Evolutionary conservation across 2,329 filamentous ascomycete species (phyloP).

Genomic region (Aspergillus pseudoviridinutans): DNA sequence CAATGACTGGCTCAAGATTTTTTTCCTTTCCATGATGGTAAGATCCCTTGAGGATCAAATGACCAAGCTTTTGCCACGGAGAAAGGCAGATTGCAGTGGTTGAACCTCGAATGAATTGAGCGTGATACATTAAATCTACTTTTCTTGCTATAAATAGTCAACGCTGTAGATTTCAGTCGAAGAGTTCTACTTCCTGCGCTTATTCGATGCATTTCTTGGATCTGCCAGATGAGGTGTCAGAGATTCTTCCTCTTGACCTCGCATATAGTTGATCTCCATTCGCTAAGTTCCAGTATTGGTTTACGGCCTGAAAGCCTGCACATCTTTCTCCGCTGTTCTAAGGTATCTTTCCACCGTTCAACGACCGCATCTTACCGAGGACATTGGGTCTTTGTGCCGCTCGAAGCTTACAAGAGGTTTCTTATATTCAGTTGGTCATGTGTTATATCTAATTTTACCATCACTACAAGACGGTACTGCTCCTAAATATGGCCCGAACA

Average conservation of each 20-base stretch:
- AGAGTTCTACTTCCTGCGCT: background rate
- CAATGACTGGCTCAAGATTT: too few species aligned
- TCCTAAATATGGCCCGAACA: background rate
- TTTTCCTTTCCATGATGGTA: too few species aligned
- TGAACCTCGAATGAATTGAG: background rate
- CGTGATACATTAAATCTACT: background rate
- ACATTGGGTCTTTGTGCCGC: background rate
- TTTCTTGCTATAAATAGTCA: background rate
- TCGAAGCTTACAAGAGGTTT: background rate
- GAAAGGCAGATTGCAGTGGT: background rate
- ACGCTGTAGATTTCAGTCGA: background rate
- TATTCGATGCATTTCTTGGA: background rate
- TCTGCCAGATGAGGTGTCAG: background rate
- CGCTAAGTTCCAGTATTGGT: constrained; percentile 13
- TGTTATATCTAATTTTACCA: background rate
- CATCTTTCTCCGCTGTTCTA: background rate
- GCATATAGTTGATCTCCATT: constrained; percentile 8
- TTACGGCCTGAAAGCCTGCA: background rate
- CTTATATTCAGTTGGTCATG: background rate
- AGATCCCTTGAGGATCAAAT: background rate
- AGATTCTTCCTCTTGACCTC: background rate
- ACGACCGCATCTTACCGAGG: background rate
- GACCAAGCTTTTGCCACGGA: background rate
- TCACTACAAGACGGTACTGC: background rate
- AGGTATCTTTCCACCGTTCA: background rate